Evolutionary conservation across 371 early-diverging fungal species (phyloP).

Genomic region (Actinomortierella ambigua): DNA sequence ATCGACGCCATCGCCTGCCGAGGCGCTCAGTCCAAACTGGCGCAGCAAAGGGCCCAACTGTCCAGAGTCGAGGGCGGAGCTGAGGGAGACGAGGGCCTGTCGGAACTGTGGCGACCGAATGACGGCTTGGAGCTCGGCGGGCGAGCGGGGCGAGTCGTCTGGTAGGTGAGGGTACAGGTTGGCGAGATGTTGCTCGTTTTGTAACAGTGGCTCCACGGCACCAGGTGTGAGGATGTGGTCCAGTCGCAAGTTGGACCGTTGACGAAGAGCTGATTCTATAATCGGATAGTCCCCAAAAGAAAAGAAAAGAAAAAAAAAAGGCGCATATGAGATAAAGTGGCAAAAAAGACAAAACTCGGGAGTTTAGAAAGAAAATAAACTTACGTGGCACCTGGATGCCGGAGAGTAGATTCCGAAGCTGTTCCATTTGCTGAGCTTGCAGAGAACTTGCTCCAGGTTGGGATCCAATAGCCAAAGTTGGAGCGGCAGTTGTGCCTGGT

Average conservation of each 20-base stretch:
- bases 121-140: conserved; percentile 62
- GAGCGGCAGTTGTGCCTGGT: neutral
- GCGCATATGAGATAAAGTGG: neutral
- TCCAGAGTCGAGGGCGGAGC: conserved; percentile 70
- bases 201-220: conserved; percentile 58
- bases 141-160: conserved; percentile 52
- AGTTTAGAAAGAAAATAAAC: neutral
- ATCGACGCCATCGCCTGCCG: conserved; percentile 67
- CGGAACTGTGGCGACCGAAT: conserved; percentile 73
- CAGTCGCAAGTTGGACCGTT: conserved; percentile 26
- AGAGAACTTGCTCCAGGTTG: conserved; percentile 16
- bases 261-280: neutral
- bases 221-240: conserved; percentile 59
- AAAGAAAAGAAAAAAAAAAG: neutral
- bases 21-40: conserved; percentile 66
- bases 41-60: conserved; percentile 66
- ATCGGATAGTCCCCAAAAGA: too few species aligned
- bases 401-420: conserved; percentile 35
- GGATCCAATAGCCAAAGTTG: neutral
- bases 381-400: conserved; percentile 43
- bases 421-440: conserved; percentile 39
- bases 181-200: conserved; percentile 55
- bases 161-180: conserved; percentile 72
- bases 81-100: conserved; percentile 68
- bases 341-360: neutral